Evolutionary conservation across 2,329 filamentous ascomycete species (phyloP).

Genomic region (Cordyceps cateniannulata): DNA sequence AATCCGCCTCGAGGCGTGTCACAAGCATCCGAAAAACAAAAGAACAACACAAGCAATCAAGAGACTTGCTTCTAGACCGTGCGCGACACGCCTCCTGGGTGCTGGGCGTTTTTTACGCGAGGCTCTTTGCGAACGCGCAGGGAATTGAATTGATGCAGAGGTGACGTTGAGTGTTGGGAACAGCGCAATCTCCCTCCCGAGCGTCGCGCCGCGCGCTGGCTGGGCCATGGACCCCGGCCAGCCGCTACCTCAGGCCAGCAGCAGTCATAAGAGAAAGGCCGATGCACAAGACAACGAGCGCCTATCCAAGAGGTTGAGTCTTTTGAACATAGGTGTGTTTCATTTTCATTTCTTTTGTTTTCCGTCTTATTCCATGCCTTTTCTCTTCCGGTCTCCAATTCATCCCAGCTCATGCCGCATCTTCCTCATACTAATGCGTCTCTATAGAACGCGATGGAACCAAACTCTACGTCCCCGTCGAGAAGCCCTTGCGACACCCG

Average conservation of each 20-base stretch:
- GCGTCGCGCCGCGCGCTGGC: background rate
- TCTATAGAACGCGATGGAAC: conserved; percentile 52
- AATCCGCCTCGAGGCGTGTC: background rate
- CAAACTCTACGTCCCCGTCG: conserved; percentile 61
- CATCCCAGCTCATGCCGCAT: conserved; percentile 12
- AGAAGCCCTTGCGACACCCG: conserved; percentile 30
- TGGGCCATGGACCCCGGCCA: conserved; percentile 11
- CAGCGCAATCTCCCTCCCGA: conserved; percentile 13
- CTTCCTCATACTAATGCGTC: background rate
- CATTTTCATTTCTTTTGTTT: background rate
- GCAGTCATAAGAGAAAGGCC: conserved; percentile 51
- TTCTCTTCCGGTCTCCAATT: too few species aligned
- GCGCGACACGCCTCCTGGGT: background rate
- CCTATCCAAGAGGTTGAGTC: conserved; percentile 75
- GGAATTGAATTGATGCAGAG: conserved; percentile 11
- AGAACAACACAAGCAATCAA: background rate
- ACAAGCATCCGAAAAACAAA: conserved; percentile 2
- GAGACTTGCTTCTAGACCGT: background rate
- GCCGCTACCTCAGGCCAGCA: conserved; percentile 16
- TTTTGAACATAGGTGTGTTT: conserved; percentile 70
- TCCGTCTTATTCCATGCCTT: background rate
- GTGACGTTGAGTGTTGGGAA: conserved; percentile 14
- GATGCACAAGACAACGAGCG: conserved; percentile 59
- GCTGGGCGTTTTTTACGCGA: background rate
- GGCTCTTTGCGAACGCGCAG: background rate